Evolutionary conservation across 2,329 filamentous ascomycete species (phyloP).

Genomic region (Calonectria naviculata): DNA sequence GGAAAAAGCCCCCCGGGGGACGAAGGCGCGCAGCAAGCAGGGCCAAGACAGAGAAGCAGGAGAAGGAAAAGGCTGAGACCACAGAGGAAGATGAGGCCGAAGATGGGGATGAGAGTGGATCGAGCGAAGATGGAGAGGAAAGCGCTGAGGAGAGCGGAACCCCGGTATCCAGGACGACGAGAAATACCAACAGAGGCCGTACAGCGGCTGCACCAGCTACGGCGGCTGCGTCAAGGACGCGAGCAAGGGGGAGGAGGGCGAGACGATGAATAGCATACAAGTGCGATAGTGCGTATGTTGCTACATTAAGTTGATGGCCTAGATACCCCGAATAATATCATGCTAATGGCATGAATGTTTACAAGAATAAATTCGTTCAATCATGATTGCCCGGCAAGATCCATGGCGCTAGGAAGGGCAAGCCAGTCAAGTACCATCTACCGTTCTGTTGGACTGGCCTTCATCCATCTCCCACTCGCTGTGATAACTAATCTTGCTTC

Average conservation of each 20-base stretch:
- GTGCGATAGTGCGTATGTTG: background rate
- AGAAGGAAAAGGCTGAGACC: slow-evolving; percentile 43
- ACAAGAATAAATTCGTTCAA: background rate
- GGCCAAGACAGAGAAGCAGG: slow-evolving; percentile 50
- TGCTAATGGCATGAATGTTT: background rate
- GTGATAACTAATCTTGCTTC: slow-evolving; percentile 46
- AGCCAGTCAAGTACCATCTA: background rate
- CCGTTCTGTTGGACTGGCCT: background rate
- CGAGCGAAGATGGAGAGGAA: slow-evolving; percentile 47
- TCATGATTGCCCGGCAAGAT: background rate
- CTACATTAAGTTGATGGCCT: background rate
- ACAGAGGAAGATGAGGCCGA: slow-evolving; percentile 51
- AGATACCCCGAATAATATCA: slow-evolving; percentile 21
- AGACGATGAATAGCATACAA: slow-evolving; percentile 25
- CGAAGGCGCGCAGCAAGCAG: slow-evolving; percentile 57
- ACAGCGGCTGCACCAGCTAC: slow-evolving; percentile 6
- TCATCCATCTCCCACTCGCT: slow-evolving; percentile 56
- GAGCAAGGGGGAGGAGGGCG: slow-evolving; percentile 47
- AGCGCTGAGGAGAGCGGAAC: slow-evolving; percentile 51
- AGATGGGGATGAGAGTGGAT: slow-evolving; percentile 48
- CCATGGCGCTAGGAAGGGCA: background rate
- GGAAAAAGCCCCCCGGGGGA: slow-evolving; percentile 55
- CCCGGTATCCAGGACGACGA: slow-evolving; percentile 50
- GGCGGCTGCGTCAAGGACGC: slow-evolving; percentile 26
- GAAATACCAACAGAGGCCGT: slow-evolving; percentile 50